Evolutionary conservation across 306 rosid genomes (phyloP).

Genomic region (Dalbergia oliveri): DNA sequence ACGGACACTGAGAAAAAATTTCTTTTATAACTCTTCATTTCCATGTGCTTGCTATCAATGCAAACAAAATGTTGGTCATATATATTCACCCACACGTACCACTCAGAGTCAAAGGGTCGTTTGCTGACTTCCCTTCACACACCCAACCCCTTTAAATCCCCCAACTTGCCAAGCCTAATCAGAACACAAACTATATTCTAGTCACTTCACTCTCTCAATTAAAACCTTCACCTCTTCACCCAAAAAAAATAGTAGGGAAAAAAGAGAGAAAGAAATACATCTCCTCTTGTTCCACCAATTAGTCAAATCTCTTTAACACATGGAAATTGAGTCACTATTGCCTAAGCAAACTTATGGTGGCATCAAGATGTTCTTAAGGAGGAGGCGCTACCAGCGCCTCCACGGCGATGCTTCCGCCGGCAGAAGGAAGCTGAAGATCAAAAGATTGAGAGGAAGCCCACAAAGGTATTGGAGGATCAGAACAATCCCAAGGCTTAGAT

Average conservation of each 20-base stretch:
- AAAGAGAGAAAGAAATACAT: no score
- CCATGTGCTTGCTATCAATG: neutral
- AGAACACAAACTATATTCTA: neutral
- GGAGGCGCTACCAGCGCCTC: constrained; percentile 44
- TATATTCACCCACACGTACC: neutral
- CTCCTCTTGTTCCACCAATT: neutral
- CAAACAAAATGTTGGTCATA: neutral
- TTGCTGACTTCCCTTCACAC: neutral
- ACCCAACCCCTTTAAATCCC: neutral
- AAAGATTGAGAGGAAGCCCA: constrained; percentile 44
- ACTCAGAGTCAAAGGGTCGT: neutral
- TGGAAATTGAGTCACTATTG: constrained; percentile 53
- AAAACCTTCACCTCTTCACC: neutral
- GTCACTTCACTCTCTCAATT: neutral
- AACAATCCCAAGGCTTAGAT: constrained; percentile 47
- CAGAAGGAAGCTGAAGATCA: constrained; percentile 40
- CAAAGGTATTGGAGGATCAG: constrained; percentile 56
- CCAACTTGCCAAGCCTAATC: neutral
- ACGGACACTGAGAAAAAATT: no score
- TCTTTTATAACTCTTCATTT: neutral
- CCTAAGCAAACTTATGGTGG: constrained; percentile 37
- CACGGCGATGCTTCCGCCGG: neutral
- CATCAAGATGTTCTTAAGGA: constrained; percentile 46
- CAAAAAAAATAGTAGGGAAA: no score
- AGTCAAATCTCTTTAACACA: neutral